Conservation (phyloP, 441 rosid genomes). For the Corymbia calophylla region DNA sequence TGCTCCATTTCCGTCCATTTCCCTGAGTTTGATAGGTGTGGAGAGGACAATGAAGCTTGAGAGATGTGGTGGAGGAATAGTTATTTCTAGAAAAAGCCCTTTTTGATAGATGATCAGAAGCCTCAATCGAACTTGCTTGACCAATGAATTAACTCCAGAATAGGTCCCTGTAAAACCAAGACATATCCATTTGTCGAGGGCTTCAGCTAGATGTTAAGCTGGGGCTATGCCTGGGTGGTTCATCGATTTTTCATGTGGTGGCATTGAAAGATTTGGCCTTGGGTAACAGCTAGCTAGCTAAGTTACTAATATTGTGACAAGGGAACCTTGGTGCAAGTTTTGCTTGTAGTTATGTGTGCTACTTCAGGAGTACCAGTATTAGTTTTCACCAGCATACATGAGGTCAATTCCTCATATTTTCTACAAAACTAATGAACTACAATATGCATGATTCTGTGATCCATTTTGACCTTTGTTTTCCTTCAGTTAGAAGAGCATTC, state of each 20-base stretch:
- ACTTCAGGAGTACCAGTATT: background rate
- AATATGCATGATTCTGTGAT: background rate
- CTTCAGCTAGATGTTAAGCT: background rate
- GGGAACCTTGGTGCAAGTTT: background rate
- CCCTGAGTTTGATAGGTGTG: background rate
- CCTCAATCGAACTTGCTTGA: background rate
- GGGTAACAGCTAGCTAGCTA: background rate
- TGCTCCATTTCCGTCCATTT: background rate
- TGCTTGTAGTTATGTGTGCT: background rate
- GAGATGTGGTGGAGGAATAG: background rate
- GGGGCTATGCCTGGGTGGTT: background rate
- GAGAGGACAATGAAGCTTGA: background rate
- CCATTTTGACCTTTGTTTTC: background rate
- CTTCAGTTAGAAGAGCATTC: background rate
- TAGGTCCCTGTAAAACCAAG: background rate
- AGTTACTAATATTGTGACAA: background rate
- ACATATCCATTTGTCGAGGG: background rate
- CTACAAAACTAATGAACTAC: background rate
- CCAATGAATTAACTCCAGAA: background rate
- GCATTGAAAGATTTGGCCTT: background rate
- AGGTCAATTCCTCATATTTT: background rate
- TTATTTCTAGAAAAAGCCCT: background rate
- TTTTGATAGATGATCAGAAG: background rate
- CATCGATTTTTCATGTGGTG: background rate
- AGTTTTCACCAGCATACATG: background rate